Evolutionary conservation across 805 yeast genomes (phyloP).

Genomic region (Diddensiella transvaalensis): DNA sequence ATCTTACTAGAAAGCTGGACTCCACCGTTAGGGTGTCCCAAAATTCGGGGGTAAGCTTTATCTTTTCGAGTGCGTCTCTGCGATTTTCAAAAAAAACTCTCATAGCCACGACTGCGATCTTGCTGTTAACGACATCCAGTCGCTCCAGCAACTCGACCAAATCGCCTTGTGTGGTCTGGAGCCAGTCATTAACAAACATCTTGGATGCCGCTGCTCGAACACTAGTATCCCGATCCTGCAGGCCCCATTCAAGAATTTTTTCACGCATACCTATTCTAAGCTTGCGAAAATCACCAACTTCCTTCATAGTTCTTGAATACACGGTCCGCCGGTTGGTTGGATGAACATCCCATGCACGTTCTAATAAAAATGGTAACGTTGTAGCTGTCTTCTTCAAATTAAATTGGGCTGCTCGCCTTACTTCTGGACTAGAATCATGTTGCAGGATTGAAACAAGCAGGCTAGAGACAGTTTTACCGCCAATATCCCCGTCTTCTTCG

Average conservation of each 20-base stretch:
- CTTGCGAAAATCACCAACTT: slow-evolving; percentile 58
- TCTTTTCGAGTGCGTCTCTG: slow-evolving; percentile 56
- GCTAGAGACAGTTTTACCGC: slow-evolving; percentile 36
- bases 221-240: slow-evolving; percentile 74
- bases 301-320: slow-evolving; percentile 63
- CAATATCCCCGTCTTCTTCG: slow-evolving; percentile 27
- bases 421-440: slow-evolving; percentile 83
- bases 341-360: slow-evolving; percentile 79
- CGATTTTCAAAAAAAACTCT: slow-evolving; percentile 57
- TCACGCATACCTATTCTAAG: slow-evolving; percentile 58
- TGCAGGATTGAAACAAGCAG: slow-evolving; percentile 53
- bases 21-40: slow-evolving; percentile 75
- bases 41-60: slow-evolving; percentile 59
- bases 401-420: slow-evolving; percentile 76
- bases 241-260: slow-evolving; percentile 73
- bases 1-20: slow-evolving; percentile 65
- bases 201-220: slow-evolving; percentile 70
- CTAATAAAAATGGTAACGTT: slow-evolving; percentile 60
- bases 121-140: slow-evolving; percentile 64
- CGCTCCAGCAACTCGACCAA: slow-evolving; percentile 67
- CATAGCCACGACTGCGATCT: slow-evolving; percentile 65
- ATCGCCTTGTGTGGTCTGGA: slow-evolving; percentile 62
- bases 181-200: slow-evolving; percentile 72
- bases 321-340: slow-evolving; percentile 68
- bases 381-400: slow-evolving; percentile 55